Base-by-base conservation (phyloP, 2,329 filamentous ascomycete genomes). In the Bimuria novae-zelandiae region DNA sequence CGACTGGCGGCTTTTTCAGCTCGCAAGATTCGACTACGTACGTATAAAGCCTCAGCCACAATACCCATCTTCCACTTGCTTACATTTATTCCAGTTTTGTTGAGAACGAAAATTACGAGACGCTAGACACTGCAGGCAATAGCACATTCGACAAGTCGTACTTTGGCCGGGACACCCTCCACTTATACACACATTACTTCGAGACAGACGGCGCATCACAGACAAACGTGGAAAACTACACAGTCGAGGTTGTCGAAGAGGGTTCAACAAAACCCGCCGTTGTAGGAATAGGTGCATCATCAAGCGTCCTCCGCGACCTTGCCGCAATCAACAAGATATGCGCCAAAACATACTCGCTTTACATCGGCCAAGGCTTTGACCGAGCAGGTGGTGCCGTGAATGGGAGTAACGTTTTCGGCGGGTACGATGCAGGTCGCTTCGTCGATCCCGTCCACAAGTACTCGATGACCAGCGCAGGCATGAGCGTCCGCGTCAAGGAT, bases 391-490 rank as follows among this genome's bases (percentile, higher is more conserved):
- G 76, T 14, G 59, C 52, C 2, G 67, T 76, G 22, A 78, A 77
- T 48, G 76, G 76, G 22, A 75, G 71, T 52, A 73, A 76, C 32
- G 70, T 71, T 3, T 74, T 77, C 32, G 76, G 76, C n/a, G 76
- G 76, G 19, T 78, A 75, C 54, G 76, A 79, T 56, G 71, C 75
- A 11, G 74, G 74, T 21, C 73, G 76, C 17, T 77, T 78, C 54
- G 68, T 64, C 1, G 74, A 71, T 27, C 57, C 56, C 0, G 65
- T 71, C 1, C 63, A 74, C 54, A 65, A 62, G 43, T 70, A 71
- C 60, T 37, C 57, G 10, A 74, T 71, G 68, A 69, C 69, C 42
- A 56, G 59, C 6, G 52, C 57, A 3, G 63, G 64, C 22, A 70
- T 78, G 61, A 70, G 63, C 30, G 68, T 78, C 10, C 67, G 59